Evolutionary conservation across 805 yeast species (phyloP).

Genomic region (Hanseniaspora hatyaiensis): DNA sequence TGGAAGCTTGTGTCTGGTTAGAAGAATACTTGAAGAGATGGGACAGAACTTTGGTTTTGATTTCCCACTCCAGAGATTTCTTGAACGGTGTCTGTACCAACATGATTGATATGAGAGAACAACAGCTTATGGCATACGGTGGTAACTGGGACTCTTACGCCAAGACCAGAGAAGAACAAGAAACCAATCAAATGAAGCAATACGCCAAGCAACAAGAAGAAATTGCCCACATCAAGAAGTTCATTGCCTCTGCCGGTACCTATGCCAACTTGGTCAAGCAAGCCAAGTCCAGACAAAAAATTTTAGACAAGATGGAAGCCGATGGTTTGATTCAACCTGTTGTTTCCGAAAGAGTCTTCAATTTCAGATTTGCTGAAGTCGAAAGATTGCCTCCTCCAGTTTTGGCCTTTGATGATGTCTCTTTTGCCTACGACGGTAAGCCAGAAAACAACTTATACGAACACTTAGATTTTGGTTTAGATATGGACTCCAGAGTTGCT

Average conservation of each 20-base stretch:
- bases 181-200: constrained; percentile 96
- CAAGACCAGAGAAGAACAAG: constrained; percentile 87
- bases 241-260: constrained; percentile 99
- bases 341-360: constrained; percentile 81
- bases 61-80: constrained; percentile 98
- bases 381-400: constrained; percentile 99
- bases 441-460: constrained; percentile 80
- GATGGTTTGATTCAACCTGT: constrained; percentile 93
- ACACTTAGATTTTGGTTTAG: constrained; percentile 90
- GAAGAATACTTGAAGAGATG: constrained; percentile 93
- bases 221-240: constrained; percentile 94
- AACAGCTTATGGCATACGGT: constrained; percentile 67
- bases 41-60: constrained; percentile 85
- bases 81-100: constrained; percentile 95
- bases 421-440: constrained; percentile 79
- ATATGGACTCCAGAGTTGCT: constrained; percentile 98
- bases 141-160: constrained; percentile 97
- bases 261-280: constrained; percentile 97
- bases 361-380: constrained; percentile 87
- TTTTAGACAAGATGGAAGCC: constrained; percentile 99
- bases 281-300: constrained; percentile 98
- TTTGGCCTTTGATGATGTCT: constrained; percentile 86
- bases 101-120: constrained; percentile 93
- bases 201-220: constrained; percentile 97
- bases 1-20: constrained; percentile 99